These are phyloP conservation scores for Phytophthora vignae DNA, from an alignment of 352 stramenopile species.

Conservation along the genomic window DNA sequence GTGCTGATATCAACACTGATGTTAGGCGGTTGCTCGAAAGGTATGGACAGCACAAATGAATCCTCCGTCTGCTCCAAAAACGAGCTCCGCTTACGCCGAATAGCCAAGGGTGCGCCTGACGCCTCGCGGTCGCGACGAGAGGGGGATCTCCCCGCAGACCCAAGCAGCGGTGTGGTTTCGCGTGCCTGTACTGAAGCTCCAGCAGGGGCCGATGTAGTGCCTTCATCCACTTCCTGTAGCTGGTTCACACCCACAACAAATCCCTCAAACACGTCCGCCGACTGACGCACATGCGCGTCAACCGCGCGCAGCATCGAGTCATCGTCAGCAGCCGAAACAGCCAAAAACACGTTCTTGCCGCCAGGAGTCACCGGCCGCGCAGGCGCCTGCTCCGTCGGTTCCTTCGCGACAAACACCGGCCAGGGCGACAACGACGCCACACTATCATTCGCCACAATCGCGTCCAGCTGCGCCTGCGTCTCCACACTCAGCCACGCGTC, in stretches of 20 bases:
- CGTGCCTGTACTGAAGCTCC: conserved; percentile 36
- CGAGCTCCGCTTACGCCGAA: conserved; percentile 73
- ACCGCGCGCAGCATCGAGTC: conserved; percentile 81
- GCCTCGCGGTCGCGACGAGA: conserved; percentile 29
- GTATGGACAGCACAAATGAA: conserved; percentile 85
- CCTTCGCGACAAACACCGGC: conserved; percentile 83
- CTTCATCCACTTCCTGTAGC: conserved; percentile 52
- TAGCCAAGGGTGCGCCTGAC: conserved; percentile 36
- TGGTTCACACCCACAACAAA: conserved; percentile 88
- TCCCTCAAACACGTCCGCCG: conserved; percentile 72
- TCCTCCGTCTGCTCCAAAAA: conserved; percentile 78
- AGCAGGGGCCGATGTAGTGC: neutral
- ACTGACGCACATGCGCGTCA: conserved; percentile 56
- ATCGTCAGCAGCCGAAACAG: conserved; percentile 76
- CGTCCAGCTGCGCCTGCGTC: conserved; percentile 72
- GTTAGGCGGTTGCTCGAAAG: conserved; percentile 59
- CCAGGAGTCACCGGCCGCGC: conserved; percentile 23
- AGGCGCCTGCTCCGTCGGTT: conserved; percentile 34
- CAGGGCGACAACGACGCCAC: conserved; percentile 71
- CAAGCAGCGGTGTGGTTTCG: conserved; percentile 71
- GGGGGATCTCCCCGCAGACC: conserved; percentile 28
- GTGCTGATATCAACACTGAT: conserved; percentile 16
- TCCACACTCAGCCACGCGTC: conserved; percentile 86
- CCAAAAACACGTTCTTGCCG: conserved; percentile 80
- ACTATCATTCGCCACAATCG: conserved; percentile 63